Base-by-base conservation (phyloP, 345 rosid species). In the Salix suchowensis region DNA sequence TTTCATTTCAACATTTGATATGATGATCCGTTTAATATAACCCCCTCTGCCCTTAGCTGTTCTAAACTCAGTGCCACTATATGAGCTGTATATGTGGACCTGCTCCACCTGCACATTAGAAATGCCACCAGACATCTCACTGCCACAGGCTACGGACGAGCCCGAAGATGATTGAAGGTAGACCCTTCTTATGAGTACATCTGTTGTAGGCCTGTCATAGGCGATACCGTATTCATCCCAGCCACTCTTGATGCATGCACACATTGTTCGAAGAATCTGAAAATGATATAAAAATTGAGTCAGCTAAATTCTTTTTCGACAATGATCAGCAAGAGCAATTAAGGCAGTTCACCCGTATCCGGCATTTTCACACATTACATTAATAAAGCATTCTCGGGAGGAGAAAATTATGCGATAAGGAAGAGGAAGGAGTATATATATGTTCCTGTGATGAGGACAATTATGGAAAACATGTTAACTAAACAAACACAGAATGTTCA, bases 111-210 rank as follows among this genome's bases (percentile, higher is more conserved):
- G 88, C 18, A 93, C 81, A 67, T 88, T 81, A 1, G 93, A 90
- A 76, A 95, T 88, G 65, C 98, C 98, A 36, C 98, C 97, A 9
- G 98, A 95, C 98, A 95, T 95, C 78, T 95, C 97, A 48, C 98
- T 95, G 4, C 98, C 98, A n/a, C 91, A 91, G 74, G 98, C 90
- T 68, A 95, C 84, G 42, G 87, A 83, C 5, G 98, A 87, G 23
- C 98, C 99, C 0, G 96, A 82, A 48, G 85, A 87, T 68, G 99
- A 95, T 75, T 86, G 88, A 40, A 95, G 84, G 66, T 73, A 80
- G 71, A 89, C 91, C 83, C 83, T 81, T 70, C 96, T 83, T 67
- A 95, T 88, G 74, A 88, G 91, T 7, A 91, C 86, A 9, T 86
- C 65, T 2, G 78, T 80, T 52, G 98, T 91, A 18, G 94, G 89